Base-by-base conservation (phyloP, 805 yeast species). In the Teunomyces atbi region DNA sequence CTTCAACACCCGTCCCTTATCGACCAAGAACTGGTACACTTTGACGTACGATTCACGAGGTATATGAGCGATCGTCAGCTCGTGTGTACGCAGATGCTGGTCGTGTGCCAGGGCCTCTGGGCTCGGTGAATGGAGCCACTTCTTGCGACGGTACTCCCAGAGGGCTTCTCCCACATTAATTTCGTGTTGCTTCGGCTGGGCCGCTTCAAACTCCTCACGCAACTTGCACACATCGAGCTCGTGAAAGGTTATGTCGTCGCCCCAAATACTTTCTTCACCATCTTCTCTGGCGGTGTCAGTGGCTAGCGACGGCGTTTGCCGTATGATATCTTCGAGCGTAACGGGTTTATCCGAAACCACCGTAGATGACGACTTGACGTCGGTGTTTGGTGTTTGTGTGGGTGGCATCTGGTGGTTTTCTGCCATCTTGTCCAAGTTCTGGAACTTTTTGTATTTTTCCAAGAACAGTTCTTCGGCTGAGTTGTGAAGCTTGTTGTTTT, bases 11-110 rank as follows among this genome's bases (percentile, higher is more conserved):
- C 82, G 82, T 30, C 84, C 83, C 57, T 85, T 84, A 37, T 84
- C 79, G 21, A 91, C 85, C 55, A 92, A 69, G 52, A 78, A 78
- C 46, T 77, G 77, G 64, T 89, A 92, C 7, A 92, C 76, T 16
- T 79, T 75, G 3, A 78, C 68, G 54, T 83, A 83, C 46, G 78
- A 75, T 41, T 78, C 80, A 40, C 71, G 64, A 15, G 80, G 73
- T 39, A 78, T 64, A 48, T 65, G 65, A n/a, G 52, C 58, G 30
- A 71, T 55, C 13, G 62, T 51, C 55, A 53, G 57, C 26, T 44
- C 37, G 26, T 46, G 41, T 11, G 52, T 42, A 30, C 51, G 52
- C 29, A 34, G 45, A 20, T 16, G 26, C 12, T 40, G 42, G 15
- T 26, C 26, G 26, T 23, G 26, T 23, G 26, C 11, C 11, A 34